These are phyloP conservation scores for Fusarium incarnatum DNA, from an alignment of 2,329 filamentous ascomycete species.

Conservation along the genomic window DNA sequence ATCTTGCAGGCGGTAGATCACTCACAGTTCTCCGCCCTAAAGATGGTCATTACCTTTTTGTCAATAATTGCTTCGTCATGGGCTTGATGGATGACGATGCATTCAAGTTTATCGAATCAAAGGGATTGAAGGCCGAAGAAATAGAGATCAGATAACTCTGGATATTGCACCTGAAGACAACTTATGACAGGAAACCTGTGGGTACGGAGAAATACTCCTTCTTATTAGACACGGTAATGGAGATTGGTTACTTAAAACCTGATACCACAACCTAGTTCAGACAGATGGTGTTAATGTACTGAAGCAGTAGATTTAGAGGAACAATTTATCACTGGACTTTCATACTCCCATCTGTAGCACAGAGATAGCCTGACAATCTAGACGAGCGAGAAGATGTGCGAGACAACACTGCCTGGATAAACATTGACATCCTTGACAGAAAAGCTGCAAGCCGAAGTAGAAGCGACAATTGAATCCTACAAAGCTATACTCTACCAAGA, in stretches of 20 bases:
- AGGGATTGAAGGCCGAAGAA: neutral
- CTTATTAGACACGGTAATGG: too few relatives aligned
- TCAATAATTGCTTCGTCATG: neutral
- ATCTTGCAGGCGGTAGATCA: fast-evolving
- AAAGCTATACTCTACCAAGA: neutral
- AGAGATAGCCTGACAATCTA: neutral
- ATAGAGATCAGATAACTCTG: neutral
- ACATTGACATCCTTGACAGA: slow-evolving; percentile 17
- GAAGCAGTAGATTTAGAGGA: neutral
- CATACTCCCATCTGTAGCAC: neutral
- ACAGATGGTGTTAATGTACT: neutral
- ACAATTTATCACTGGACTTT: neutral
- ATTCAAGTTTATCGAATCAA: too few relatives aligned
- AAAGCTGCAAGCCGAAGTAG: slow-evolving; percentile 32
- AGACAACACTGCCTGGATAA: too few relatives aligned
- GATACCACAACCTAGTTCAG: too few relatives aligned
- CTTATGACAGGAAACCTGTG: too few relatives aligned
- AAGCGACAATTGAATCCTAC: slow-evolving; percentile 37
- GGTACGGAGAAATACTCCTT: too few relatives aligned
- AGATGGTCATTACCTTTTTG: neutral
- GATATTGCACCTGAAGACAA: too few relatives aligned
- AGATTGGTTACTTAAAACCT: neutral
- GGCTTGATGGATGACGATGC: too few relatives aligned
- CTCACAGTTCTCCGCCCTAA: neutral
- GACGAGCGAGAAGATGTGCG: neutral